These are phyloP conservation scores for Fulvia fulva DNA, from an alignment of 2,329 filamentous ascomycete species.

Conservation along the genomic window DNA sequence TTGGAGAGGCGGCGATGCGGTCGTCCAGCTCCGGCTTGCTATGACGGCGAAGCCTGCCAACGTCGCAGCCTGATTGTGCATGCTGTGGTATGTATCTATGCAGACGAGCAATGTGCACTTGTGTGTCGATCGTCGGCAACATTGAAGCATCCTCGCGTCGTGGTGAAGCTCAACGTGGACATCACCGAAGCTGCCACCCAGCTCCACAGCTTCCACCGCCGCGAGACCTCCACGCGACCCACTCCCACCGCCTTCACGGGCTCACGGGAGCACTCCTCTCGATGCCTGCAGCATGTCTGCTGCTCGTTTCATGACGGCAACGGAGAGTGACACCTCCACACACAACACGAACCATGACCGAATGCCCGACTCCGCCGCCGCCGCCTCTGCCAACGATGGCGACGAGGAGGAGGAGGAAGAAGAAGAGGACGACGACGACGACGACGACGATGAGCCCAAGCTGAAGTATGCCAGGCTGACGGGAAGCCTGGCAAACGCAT, in stretches of 20 bases:
- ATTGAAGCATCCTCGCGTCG: background rate
- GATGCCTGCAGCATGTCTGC: conserved; percentile 38
- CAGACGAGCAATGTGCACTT: background rate
- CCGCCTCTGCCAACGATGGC: conserved; percentile 22
- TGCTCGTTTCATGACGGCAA: conserved; percentile 29
- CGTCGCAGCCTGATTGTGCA: conserved; percentile 22
- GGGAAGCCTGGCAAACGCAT: conserved; percentile 71
- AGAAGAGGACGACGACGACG: conserved; percentile 67
- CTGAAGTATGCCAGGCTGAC: conserved; percentile 91
- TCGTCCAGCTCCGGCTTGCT: conserved; percentile 23
- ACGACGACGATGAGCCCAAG: conserved; percentile 88
- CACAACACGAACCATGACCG: conserved; percentile 4
- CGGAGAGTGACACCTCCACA: conserved; percentile 15
- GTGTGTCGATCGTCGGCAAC: background rate
- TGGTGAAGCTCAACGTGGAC: conserved; percentile 2
- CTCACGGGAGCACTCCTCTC: conserved; percentile 6
- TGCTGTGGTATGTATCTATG: background rate
- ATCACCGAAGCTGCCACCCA: background rate
- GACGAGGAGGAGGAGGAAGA: conserved; percentile 34
- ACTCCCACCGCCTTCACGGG: background rate
- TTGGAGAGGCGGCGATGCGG: conserved; percentile 16
- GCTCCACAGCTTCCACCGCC: background rate
- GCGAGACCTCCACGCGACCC: background rate
- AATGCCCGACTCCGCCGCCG: conserved; percentile 10
- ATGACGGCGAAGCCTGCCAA: conserved; percentile 29